Conservation (phyloP, 306 rosid genomes). For the Pyrus betulifolia region DNA sequence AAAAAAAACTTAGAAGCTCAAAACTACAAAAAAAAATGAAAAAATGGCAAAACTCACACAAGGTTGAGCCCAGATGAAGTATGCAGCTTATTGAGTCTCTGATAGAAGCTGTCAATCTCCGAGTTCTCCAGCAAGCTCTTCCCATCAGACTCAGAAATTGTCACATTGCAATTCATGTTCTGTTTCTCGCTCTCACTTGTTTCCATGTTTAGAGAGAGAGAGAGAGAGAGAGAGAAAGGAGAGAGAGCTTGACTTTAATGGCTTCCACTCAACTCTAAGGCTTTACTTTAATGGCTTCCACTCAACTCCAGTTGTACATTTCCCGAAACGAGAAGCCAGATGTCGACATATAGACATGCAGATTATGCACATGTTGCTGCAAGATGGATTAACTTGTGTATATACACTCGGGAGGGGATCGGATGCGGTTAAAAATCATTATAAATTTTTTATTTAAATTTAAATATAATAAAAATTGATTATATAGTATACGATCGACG, state of each 20-base stretch:
- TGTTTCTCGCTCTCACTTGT: not conserved
- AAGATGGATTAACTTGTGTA: not conserved
- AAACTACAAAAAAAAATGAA: not conserved
- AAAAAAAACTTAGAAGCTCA: not conserved
- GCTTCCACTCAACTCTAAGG: not conserved
- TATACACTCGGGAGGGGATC: not conserved
- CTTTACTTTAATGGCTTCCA: not conserved
- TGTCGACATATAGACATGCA: not conserved
- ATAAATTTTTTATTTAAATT: too few species aligned
- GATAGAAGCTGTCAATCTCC: conserved; percentile 17
- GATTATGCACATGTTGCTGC: not conserved
- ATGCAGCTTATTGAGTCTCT: conserved; percentile 17
- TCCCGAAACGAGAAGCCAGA: not conserved
- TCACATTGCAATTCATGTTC: not conserved
- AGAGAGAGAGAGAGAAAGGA: not conserved
- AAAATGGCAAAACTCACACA: conserved; percentile 13
- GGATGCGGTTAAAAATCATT: too few species aligned
- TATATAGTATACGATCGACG: rapidly evolving
- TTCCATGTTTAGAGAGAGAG: conserved; percentile 1
- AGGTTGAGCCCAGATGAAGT: conserved; percentile 23
- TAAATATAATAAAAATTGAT: too few species aligned
- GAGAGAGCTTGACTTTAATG: not conserved
- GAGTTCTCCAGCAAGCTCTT: conserved; percentile 2
- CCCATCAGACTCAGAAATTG: conserved; percentile 15
- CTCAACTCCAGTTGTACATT: not conserved